Conservation (phyloP, 2,329 filamentous ascomycete genomes). For the Celoporthe dispersa region DNA sequence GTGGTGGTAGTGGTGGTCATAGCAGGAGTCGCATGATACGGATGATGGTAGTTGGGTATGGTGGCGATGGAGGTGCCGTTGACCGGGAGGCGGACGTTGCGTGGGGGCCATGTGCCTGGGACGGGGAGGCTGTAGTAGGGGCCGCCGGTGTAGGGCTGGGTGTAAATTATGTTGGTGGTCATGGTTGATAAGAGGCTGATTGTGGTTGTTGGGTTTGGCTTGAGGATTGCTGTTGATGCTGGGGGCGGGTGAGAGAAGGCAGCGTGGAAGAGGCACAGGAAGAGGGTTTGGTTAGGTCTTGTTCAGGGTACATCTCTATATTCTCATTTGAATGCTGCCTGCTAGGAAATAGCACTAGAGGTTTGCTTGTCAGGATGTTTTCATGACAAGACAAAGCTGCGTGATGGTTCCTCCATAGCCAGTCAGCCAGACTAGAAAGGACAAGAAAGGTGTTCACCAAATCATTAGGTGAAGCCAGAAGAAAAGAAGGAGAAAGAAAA, state of each 20-base stretch:
- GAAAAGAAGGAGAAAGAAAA: neutral
- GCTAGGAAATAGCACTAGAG: neutral
- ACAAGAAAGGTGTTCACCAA: neutral
- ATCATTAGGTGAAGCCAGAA: neutral
- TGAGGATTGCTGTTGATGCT: neutral
- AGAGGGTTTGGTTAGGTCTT: neutral
- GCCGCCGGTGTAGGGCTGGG: slow-evolving; percentile 14
- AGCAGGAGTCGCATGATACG: neutral
- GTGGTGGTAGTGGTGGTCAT: neutral
- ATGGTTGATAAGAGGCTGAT: neutral
- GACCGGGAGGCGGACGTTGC: slow-evolving; percentile 15
- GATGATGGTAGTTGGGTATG: neutral
- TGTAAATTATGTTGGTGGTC: neutral
- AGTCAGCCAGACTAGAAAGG: neutral
- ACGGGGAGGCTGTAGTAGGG: slow-evolving; percentile 21
- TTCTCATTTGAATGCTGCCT: neutral
- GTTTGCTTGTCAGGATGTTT: neutral
- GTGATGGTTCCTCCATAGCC: neutral
- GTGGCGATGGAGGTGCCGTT: slow-evolving; percentile 15
- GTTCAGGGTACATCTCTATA: neutral
- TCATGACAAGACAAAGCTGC: neutral
- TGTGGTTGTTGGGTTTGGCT: neutral
- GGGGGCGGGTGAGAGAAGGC: neutral
- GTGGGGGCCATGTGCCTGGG: slow-evolving; percentile 6
- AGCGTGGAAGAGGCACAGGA: too few species aligned